Conservation (phyloP, 2,329 filamentous ascomycete genomes). For the Fulvia fulva region DNA sequence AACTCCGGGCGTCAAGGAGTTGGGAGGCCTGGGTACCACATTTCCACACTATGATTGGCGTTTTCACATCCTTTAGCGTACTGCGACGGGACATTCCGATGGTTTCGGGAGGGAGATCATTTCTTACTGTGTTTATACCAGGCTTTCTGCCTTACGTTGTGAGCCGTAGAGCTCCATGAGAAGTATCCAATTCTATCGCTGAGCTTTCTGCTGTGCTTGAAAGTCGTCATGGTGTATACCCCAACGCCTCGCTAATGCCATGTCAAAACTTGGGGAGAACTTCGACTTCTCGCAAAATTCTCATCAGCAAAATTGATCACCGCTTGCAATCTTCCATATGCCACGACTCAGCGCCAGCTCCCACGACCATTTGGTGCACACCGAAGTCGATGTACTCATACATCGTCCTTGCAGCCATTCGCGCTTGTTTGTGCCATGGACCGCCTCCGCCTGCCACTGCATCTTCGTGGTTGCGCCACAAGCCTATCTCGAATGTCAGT, state of each 20-base stretch:
- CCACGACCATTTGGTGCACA: conserved; percentile 55
- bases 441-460: conserved; percentile 57
- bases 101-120: too few relatives aligned
- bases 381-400: conserved; percentile 43
- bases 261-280: background rate
- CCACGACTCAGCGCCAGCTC: conserved; percentile 62
- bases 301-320: background rate
- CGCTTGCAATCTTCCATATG: conserved; percentile 17
- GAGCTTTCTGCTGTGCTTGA: background rate
- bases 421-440: conserved; percentile 54
- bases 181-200: background rate
- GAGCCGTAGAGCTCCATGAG: background rate
- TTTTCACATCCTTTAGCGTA: too few relatives aligned
- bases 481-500: conserved; percentile 49
- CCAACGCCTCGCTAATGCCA: background rate
- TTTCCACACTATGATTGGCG: too few relatives aligned
- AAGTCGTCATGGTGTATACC: background rate
- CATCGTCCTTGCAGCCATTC: conserved; percentile 46
- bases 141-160: too few relatives aligned
- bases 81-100: too few relatives aligned
- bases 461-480: conserved; percentile 59
- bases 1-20: too few relatives aligned
- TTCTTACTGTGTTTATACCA: too few relatives aligned
- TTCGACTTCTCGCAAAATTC: background rate
- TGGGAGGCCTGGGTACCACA: too few relatives aligned